Evolutionary conservation across 1,284 basidiomycete species (phyloP).

Genomic region (Melampsora abietis-canadensis): DNA sequence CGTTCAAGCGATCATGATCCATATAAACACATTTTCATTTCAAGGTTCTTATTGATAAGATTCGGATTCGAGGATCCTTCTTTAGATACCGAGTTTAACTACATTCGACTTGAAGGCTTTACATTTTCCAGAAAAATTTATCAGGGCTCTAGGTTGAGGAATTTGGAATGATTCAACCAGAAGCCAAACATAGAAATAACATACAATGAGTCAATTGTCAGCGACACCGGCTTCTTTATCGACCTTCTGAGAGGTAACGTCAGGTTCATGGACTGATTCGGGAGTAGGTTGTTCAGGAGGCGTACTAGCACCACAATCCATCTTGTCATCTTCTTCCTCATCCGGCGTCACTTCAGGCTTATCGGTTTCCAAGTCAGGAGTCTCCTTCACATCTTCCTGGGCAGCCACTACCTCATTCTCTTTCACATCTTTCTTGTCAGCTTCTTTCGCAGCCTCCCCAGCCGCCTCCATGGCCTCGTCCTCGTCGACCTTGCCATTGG

Average conservation of each 20-base stretch:
- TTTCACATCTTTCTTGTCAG: background rate
- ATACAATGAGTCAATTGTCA: background rate
- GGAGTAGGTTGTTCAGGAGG: slow-evolving; percentile 10
- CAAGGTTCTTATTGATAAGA: background rate
- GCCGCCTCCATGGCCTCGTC: background rate
- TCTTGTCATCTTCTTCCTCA: background rate
- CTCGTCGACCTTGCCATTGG: background rate
- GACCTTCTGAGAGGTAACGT: background rate
- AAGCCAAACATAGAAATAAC: background rate
- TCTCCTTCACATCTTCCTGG: background rate
- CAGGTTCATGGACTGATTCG: background rate
- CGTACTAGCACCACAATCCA: background rate
- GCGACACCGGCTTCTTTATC: background rate
- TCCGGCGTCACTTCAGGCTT: background rate
- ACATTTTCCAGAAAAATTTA: background rate
- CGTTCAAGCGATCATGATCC: background rate
- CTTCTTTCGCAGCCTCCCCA: background rate
- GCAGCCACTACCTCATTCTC: slow-evolving; percentile 1
- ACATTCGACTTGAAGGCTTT: background rate
- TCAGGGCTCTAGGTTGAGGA: background rate
- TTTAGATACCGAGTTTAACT: background rate
- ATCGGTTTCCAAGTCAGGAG: too few relatives aligned
- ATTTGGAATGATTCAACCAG: background rate
- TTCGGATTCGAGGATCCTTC: background rate
- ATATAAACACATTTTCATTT: background rate